Evolutionary conservation across 2,329 filamentous ascomycete species (phyloP).

Genomic region (Hyphodiscus sp.): DNA sequence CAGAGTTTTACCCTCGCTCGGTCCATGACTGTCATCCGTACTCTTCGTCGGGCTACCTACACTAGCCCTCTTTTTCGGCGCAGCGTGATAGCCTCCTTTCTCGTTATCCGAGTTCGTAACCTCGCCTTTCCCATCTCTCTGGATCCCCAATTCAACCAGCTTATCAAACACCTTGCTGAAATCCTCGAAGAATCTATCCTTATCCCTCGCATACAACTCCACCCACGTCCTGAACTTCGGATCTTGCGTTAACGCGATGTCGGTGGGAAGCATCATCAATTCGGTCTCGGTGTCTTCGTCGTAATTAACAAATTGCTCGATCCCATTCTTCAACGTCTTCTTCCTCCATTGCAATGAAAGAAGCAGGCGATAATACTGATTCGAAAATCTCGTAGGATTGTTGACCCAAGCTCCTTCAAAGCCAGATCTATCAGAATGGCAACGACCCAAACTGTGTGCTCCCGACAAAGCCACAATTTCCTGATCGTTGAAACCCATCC

Average conservation of each 20-base stretch:
- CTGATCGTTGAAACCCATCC: conserved; percentile 55
- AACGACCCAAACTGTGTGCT: conserved; percentile 50
- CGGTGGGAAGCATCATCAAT: conserved; percentile 62
- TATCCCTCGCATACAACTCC: conserved; percentile 51
- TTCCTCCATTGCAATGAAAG: conserved; percentile 47
- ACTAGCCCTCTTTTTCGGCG: conserved; percentile 46
- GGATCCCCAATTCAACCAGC: conserved; percentile 54
- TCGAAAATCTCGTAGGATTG: conserved; percentile 52
- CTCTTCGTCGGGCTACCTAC: conserved; percentile 29
- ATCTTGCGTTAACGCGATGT: conserved; percentile 52
- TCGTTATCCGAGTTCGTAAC: conserved; percentile 51
- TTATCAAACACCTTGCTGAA: conserved; percentile 54
- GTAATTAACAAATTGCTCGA: conserved; percentile 52
- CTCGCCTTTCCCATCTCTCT: conserved; percentile 44
- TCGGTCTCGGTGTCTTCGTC: conserved; percentile 49
- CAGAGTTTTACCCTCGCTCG: conserved; percentile 36
- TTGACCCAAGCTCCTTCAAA: conserved; percentile 55
- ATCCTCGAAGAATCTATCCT: conserved; percentile 55
- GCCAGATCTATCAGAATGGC: conserved; percentile 48
- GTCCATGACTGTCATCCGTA: conserved; percentile 25
- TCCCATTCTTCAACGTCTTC: conserved; percentile 44
- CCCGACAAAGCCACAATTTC: conserved; percentile 52
- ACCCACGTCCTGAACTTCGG: conserved; percentile 48
- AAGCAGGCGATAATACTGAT: conserved; percentile 50
- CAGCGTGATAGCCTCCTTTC: conserved; percentile 48